Conservation (phyloP, 129 eudicot genomes). For the Artemisia tridentata region DNA sequence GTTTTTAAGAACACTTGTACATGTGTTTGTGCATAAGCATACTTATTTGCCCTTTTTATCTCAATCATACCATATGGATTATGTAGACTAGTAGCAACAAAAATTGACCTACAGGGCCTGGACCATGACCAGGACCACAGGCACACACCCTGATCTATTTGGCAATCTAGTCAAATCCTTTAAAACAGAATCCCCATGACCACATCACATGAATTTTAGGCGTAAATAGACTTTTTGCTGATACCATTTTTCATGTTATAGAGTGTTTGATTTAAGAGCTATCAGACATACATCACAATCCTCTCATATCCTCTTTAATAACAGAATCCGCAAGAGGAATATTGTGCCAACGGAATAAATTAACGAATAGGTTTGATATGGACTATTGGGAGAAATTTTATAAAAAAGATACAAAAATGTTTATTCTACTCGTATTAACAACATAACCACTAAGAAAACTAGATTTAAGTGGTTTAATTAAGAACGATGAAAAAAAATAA, state of each 20-base stretch:
- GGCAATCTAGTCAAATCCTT: not conserved
- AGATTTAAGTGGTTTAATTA: not conserved
- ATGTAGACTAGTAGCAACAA: not conserved
- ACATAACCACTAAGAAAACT: not conserved
- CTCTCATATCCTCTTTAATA: not conserved
- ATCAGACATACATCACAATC: conserved; percentile 12
- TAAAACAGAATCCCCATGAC: conserved; percentile 15
- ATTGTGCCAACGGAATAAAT: not conserved
- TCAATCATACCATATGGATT: too few species aligned
- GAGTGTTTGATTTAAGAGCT: conserved; percentile 5
- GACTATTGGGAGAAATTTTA: not conserved
- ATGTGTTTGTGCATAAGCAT: too few species aligned
- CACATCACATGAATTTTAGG: conserved; percentile 21
- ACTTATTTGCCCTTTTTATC: too few species aligned
- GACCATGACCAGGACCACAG: conserved; percentile 21
- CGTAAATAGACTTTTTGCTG: not conserved
- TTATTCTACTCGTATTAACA: not conserved
- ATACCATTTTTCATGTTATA: not conserved
- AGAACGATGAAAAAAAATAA: not conserved
- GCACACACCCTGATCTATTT: conserved; percentile 15
- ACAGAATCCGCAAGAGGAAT: not conserved
- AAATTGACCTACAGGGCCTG: conserved; percentile 19
- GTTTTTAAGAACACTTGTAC: not conserved
- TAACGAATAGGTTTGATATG: not conserved
- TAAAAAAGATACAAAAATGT: not conserved